phyloP scores from a whole-genome alignment of 371 early-diverging fungal species.

The Phascolomyces articulosus region DNA sequence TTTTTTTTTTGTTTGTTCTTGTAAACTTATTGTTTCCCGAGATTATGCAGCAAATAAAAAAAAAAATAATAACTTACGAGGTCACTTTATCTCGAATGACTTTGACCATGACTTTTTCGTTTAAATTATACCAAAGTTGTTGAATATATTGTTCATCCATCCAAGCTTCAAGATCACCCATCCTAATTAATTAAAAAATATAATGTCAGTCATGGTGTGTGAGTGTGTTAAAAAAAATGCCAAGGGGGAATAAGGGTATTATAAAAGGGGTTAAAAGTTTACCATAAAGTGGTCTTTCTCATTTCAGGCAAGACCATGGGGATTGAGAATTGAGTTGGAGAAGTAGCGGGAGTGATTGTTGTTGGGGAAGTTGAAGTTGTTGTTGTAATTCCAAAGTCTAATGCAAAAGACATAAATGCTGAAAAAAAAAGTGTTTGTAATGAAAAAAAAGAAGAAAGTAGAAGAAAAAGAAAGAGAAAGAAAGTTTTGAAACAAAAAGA shows the following conservation, averaged over 20 bases:
- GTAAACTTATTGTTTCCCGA: neutral
- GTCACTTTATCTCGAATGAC: constrained; percentile 83
- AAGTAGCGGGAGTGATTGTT: neutral
- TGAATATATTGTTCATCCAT: constrained; percentile 82
- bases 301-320: constrained; percentile 5
- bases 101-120: constrained; percentile 81
- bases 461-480: neutral
- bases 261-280: neutral
- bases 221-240: neutral
- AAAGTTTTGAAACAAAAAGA: neutral
- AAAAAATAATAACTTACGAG: constrained; percentile 43
- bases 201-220: too few relatives aligned
- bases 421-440: neutral
- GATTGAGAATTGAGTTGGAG: neutral
- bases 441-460: neutral
- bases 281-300: constrained; percentile 20
- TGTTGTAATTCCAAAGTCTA: constrained; percentile 1
- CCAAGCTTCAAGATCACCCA: constrained; percentile 87
- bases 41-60: neutral
- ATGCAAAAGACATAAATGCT: constrained; percentile 9
- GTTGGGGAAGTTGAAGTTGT: neutral
- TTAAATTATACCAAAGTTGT: constrained; percentile 69
- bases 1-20: constrained; percentile 36
- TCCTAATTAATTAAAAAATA: constrained; percentile 46
- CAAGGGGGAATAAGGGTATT: neutral